These are phyloP conservation scores for Klebsormidium nitens DNA, from an alignment of 139 green algal genomes.

Conservation along the genomic window DNA sequence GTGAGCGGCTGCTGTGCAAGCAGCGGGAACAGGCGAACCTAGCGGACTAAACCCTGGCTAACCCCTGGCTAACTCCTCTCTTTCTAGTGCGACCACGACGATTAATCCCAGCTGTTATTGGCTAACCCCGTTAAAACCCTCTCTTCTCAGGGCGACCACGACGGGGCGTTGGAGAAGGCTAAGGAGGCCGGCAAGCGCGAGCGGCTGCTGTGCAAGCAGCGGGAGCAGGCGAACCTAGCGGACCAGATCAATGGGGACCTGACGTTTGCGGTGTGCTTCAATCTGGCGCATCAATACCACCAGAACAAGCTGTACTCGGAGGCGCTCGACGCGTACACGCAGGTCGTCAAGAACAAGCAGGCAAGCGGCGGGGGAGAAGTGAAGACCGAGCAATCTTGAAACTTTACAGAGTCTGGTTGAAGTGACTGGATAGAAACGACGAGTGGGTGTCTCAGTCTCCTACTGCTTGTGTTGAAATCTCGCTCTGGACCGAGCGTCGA, in stretches of 20 bases:
- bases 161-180: constrained; percentile 62
- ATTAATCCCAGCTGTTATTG: too few species aligned
- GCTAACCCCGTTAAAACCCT: too few species aligned
- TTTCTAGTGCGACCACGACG: too few species aligned
- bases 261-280: constrained; percentile 58
- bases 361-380: too few species aligned
- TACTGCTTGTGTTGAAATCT: too few species aligned
- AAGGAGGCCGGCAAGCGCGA: constrained; percentile 70
- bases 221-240: constrained; percentile 46
- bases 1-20: constrained; percentile 61
- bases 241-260: constrained; percentile 71
- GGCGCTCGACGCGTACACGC: constrained; percentile 63
- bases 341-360: constrained; percentile 63
- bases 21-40: constrained; percentile 50
- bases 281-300: constrained; percentile 53
- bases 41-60: constrained; percentile 59
- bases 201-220: constrained; percentile 57
- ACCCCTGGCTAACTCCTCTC: too few species aligned
- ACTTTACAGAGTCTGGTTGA: too few species aligned
- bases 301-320: constrained; percentile 63
- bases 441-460: too few species aligned
- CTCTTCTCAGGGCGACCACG: constrained; percentile 18
- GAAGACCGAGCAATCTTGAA: too few species aligned
- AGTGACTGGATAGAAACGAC: too few species aligned
- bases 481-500: too few species aligned